phyloP scores from a whole-genome alignment of 202 grass and related monocot species.

The Zizania palustris region DNA sequence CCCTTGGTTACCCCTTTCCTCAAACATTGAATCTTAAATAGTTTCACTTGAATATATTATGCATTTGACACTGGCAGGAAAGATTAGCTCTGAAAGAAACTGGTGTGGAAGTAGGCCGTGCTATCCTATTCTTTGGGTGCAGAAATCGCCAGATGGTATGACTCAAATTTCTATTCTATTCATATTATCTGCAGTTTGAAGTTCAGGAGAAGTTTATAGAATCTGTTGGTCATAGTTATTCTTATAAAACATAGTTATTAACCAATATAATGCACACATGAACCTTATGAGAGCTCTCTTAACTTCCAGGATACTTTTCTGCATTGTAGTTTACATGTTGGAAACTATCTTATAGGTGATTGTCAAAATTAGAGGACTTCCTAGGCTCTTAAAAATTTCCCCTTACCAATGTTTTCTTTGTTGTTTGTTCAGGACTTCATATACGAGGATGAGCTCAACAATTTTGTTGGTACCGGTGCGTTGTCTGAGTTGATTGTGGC shows the following conservation, averaged over 20 bases:
- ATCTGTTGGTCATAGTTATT: background rate
- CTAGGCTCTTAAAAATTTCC: background rate
- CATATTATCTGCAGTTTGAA: slow-evolving; percentile 12
- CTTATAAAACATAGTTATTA: background rate
- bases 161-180: slow-evolving; percentile 26
- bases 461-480: slow-evolving; percentile 48
- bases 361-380: background rate
- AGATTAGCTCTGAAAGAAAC: slow-evolving; percentile 52
- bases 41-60: slow-evolving; percentile 5
- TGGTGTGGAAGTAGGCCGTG: slow-evolving; percentile 51
- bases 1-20: background rate
- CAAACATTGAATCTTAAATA: slow-evolving; percentile 1
- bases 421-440: slow-evolving; percentile 64
- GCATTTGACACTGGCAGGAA: slow-evolving; percentile 49
- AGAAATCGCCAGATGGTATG: slow-evolving; percentile 72
- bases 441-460: slow-evolving; percentile 64
- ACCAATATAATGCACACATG: slow-evolving; percentile 1
- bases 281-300: background rate
- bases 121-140: slow-evolving; percentile 73
- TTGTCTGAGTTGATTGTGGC: slow-evolving; percentile 60
- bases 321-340: slow-evolving; percentile 18
- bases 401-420: slow-evolving; percentile 23
- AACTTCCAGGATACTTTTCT: background rate
- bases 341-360: slow-evolving; percentile 7
- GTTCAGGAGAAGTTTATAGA: background rate